Evolutionary conservation across 2,329 filamentous ascomycete genomes (phyloP).

Genomic region (Botrytis medusae): DNA sequence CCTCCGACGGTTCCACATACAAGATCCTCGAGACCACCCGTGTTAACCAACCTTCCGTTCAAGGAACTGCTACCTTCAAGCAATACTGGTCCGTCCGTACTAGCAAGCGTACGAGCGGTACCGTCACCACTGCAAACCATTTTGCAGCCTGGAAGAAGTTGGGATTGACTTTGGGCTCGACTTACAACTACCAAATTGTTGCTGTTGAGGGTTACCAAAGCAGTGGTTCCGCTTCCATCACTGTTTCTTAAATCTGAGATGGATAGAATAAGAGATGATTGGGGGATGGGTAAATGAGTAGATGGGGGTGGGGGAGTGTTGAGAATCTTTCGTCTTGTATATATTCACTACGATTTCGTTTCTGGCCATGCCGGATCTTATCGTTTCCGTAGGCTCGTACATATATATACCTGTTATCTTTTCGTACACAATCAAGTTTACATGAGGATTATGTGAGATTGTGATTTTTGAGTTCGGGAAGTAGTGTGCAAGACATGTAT

Average conservation of each 20-base stretch:
- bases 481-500: neutral
- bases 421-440: neutral
- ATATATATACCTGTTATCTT: neutral
- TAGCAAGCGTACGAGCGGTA: conserved; percentile 51
- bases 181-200: conserved; percentile 52
- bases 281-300: neutral
- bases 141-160: conserved; percentile 53
- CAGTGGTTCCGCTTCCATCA: conserved; percentile 23
- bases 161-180: conserved; percentile 47
- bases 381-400: neutral
- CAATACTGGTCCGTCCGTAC: conserved; percentile 55
- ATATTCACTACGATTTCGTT: neutral
- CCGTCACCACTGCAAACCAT: conserved; percentile 51
- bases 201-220: conserved; percentile 28
- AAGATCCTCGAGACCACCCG: conserved; percentile 45
- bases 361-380: neutral
- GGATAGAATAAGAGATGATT: fast-evolving
- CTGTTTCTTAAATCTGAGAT: conserved; percentile 18
- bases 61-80: conserved; percentile 50
- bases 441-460: neutral
- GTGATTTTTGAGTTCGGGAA: neutral
- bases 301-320: neutral
- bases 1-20: conserved; percentile 53
- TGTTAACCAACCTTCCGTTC: conserved; percentile 46
- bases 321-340: neutral